A percentile compares a stretch with the other conserved stretches of the same genome.
Evolutionary conservation across 2,329 filamentous ascomycete genomes (phyloP).

Genomic region (Drechslerella stenobrocha): DNA sequence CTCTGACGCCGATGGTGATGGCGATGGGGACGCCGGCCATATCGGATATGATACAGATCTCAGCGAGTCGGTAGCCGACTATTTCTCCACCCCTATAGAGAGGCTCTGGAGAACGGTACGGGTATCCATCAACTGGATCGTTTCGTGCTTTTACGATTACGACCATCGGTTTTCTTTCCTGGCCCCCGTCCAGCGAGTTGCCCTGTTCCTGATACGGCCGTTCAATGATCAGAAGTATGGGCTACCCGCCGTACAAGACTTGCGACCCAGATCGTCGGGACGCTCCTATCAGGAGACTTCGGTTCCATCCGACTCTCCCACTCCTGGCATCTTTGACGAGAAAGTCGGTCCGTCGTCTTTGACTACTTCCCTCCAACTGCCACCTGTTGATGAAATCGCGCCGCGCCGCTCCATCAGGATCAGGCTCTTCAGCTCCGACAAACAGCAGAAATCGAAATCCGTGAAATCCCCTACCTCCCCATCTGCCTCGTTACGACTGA

Average conservation of each 20-base stretch:
- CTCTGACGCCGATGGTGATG: slow-evolving; percentile 53
- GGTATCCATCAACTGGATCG: slow-evolving; percentile 65
- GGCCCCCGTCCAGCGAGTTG: slow-evolving; percentile 66
- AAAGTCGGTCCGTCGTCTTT: slow-evolving; percentile 10
- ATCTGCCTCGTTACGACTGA: slow-evolving; percentile 68
- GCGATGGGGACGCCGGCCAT: slow-evolving; percentile 20
- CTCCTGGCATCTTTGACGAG: slow-evolving; percentile 44
- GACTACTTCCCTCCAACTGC: slow-evolving; percentile 21
- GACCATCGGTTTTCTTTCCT: slow-evolving; percentile 78
- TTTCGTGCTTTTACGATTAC: slow-evolving; percentile 80
- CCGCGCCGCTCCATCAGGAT: slow-evolving; percentile 84
- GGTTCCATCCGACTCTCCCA: slow-evolving; percentile 54
- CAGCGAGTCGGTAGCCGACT: slow-evolving; percentile 14
- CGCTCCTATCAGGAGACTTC: slow-evolving; percentile 29
- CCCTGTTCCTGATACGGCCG: slow-evolving; percentile 61
- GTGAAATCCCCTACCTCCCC: slow-evolving; percentile 94
- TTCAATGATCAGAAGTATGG: slow-evolving; percentile 50
- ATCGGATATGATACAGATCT: neutral
- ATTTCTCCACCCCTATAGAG: slow-evolving; percentile 10
- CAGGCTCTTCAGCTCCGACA: slow-evolving; percentile 74
- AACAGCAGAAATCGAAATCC: slow-evolving; percentile 74
- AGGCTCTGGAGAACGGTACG: slow-evolving; percentile 43
- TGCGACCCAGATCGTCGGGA: neutral
- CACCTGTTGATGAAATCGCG: slow-evolving; percentile 60
- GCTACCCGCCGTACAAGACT: slow-evolving; percentile 25